Evolutionary conservation across 331 rosid species (phyloP), one percentile per base, ranked within the genome.

Genomic region (Arachis monticola): DNA sequence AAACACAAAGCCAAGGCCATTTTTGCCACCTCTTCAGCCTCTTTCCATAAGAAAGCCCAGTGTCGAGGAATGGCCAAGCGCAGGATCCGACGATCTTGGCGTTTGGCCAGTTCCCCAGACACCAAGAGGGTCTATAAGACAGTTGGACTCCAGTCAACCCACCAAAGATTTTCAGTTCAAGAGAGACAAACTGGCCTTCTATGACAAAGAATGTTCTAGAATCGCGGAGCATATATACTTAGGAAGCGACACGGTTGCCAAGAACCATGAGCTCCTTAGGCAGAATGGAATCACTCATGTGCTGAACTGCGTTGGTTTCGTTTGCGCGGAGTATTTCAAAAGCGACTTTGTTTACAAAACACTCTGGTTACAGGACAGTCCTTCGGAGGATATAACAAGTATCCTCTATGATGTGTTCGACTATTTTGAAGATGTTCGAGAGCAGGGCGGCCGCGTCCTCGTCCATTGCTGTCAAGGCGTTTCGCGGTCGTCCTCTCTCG

Each of bases 381-480:
- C 93, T 1, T 75, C 93, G 0, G 96, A 90, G 90, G 96, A 90
- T 61, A 90, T 90, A 10, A 88, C 91, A 0, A 86, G 96, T 47
- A 82, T 90, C 56, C 85, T 90, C 35, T 90, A 90, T 50, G 88
- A 90, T 70, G 96, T 90, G 22, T 90, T 90, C 78, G 96, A 90
- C 81, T 90, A 90, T 82, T 88, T 90, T 73, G 96, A 90, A 80
- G 91, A 90, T 80, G 96, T 90, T 32, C 78, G 89, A 31, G 86
- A 80, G 75, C 86, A 86, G 70, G 80, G 84, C 7, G 93, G 96
- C 57, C 88, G 93, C 4, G 96, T 90, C 62, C 73, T 88, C 38
- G 96, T 90, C 46, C 96, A 90, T 69, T 90, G 96, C 63, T 86
- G 90, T 69, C 91, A 88, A 76, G 96, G 96, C 30, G 90, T 90